Base-by-base conservation (phyloP, 148 eudicot species). In the Cornus florida region DNA sequence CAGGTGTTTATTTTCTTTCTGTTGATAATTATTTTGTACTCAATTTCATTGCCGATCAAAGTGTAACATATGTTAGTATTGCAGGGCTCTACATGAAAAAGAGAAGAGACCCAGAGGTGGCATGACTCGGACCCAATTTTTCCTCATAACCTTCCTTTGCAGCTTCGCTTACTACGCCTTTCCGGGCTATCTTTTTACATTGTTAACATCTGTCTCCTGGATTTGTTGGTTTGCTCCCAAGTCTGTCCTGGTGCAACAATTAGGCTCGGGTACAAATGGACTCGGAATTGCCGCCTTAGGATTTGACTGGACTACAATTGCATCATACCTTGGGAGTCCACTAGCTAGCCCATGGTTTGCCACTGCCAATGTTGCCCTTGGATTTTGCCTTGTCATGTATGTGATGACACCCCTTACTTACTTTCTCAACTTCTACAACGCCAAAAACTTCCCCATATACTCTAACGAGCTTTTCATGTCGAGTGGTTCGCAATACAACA, bases 321-420 rank as follows among this genome's bases (percentile, higher is more conserved):
- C 88, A 0, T 82, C 90, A 0, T 90, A 86, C 77, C 87, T 92
- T 0, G 94, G 92, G 17, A 92, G 88, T 68, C 97, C 95, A 20
- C 78, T 93, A 4, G 92, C 94, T 65, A 90, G 92, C 78, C 96
- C 98, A 0, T 90, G 94, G 94, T 90, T 92, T 65, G 94, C 92
- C 32, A 88, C 96, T 4, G 92, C 87, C 67, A 93, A 93, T 43
- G 48, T 90, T 19, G 92, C 89, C 0, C 72, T 70, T 0, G 96
- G 98, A 14, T 90, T 78, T 74, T 56, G 33, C 28, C 10, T 89
- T 57, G 59, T 62, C 24, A 62, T 62, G 66, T 62, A 62, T 62
- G 22, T 72, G 11, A 35, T 93, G 59, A 77, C 90, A 17, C 96
- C 98, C 16, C 9, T 92, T 1, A 74, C 62, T 65, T 92, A 92